Percentiles rank a stretch among this genome's conserved stretches.
Conservation (phyloP, 768 basidiomycete genomes). For the Suillus sp. region DNA sequence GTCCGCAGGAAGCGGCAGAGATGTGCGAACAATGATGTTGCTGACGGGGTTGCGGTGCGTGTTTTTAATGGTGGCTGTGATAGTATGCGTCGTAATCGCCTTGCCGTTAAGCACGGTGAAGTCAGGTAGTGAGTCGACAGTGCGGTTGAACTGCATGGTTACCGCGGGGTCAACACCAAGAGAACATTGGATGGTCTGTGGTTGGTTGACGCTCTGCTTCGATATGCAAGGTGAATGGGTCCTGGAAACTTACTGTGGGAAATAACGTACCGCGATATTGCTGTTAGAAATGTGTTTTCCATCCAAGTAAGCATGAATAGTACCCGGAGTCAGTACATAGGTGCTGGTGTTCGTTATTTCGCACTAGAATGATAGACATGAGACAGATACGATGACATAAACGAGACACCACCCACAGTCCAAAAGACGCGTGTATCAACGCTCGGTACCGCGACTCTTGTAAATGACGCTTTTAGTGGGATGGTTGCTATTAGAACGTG, state of each 20-base stretch:
- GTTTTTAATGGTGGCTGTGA: conserved; percentile 20
- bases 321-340: conserved; percentile 31
- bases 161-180: conserved; percentile 22
- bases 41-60: conserved; percentile 16
- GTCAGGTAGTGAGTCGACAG: conserved; percentile 17
- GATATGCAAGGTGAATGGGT: neutral
- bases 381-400: neutral
- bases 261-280: conserved; percentile 22
- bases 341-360: conserved; percentile 30
- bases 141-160: conserved; percentile 20
- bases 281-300: conserved; percentile 30
- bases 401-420: conserved; percentile 16
- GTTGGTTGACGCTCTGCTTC: conserved; percentile 17
- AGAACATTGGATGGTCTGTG: conserved; percentile 24
- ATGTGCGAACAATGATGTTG: conserved; percentile 27
- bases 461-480: conserved; percentile 24
- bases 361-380: conserved; percentile 16
- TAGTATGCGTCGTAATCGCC: conserved; percentile 23
- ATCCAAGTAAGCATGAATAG: conserved; percentile 30
- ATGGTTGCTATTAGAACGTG: conserved; percentile 27
- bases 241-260: neutral
- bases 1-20: conserved; percentile 31
- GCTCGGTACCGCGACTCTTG: conserved; percentile 26
- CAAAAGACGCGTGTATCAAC: conserved; percentile 23
- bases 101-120: conserved; percentile 11